These are phyloP conservation scores for Pinus albicaulis DNA, from an alignment of 75 land plant genomes.

Conservation along the genomic window DNA sequence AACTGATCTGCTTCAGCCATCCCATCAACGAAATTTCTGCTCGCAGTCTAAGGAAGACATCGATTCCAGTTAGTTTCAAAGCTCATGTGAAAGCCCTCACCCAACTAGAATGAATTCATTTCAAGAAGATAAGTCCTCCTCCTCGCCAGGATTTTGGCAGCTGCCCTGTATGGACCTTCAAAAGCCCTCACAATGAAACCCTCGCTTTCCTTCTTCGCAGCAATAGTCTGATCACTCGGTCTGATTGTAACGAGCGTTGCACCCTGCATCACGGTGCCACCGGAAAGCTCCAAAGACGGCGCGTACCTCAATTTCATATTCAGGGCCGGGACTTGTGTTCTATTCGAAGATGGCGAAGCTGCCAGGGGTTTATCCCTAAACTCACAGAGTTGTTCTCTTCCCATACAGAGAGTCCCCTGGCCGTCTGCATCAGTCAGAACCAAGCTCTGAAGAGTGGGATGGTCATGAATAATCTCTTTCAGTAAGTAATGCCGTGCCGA, in stretches of 20 bases:
- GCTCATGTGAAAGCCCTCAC: no score
- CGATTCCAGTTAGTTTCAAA: no score
- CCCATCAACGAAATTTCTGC: no score
- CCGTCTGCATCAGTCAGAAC: slow-evolving; percentile 55
- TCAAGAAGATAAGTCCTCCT: slow-evolving; percentile 49
- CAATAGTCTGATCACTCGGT: slow-evolving; percentile 14
- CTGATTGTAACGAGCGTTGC: slow-evolving; percentile 56
- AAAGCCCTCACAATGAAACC: slow-evolving; percentile 15
- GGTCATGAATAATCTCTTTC: slow-evolving; percentile 45
- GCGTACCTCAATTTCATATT: slow-evolving; percentile 58
- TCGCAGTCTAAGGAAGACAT: no score
- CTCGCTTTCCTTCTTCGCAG: slow-evolving; percentile 18
- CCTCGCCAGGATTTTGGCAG: slow-evolving; percentile 20
- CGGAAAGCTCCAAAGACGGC: slow-evolving; percentile 33
- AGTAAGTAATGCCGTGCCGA: slow-evolving; percentile 60
- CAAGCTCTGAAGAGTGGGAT: slow-evolving; percentile 42
- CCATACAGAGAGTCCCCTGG: slow-evolving; percentile 58
- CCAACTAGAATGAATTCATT: slow-evolving; percentile 44
- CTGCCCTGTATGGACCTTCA: slow-evolving; percentile 30
- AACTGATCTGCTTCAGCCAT: no score
- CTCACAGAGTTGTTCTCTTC: slow-evolving; percentile 37
- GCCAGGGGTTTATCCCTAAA: slow-evolving; percentile 32
- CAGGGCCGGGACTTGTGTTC: slow-evolving; percentile 47
- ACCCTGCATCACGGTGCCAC: slow-evolving; percentile 42
- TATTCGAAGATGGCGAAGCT: slow-evolving; percentile 23